These are phyloP conservation scores for Amaranthus palmeri DNA, from an alignment of 148 eudicot genomes.

Conservation along the genomic window DNA sequence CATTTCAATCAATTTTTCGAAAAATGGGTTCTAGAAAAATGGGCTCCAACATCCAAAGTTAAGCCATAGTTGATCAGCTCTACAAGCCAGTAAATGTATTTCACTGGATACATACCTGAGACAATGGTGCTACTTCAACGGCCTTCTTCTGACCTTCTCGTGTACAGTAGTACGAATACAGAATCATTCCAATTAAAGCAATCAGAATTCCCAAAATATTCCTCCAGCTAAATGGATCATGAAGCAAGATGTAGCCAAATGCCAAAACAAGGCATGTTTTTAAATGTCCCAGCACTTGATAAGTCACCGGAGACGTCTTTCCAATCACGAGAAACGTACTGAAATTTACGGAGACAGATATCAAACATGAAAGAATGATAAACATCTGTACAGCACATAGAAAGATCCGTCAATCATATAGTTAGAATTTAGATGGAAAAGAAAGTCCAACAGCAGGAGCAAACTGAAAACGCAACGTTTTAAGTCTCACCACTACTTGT, in stretches of 20 bases:
- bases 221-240: slow-evolving; percentile 77
- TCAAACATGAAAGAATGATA: slow-evolving; percentile 74
- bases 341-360: slow-evolving; percentile 84
- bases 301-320: slow-evolving; percentile 88
- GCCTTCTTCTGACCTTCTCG: slow-evolving; percentile 60
- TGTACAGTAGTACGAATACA: slow-evolving; percentile 66
- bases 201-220: slow-evolving; percentile 73
- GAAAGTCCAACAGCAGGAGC: too few species aligned
- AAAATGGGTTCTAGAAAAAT: too few species aligned
- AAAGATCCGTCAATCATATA: background rate
- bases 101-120: background rate
- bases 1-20: too few species aligned
- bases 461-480: background rate
- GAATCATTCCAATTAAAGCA: slow-evolving; percentile 71
- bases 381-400: slow-evolving; percentile 45
- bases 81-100: too few species aligned
- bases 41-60: too few species aligned
- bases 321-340: slow-evolving; percentile 91
- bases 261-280: slow-evolving; percentile 85
- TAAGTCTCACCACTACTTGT: slow-evolving; percentile 60
- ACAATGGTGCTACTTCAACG: slow-evolving; percentile 41
- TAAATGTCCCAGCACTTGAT: slow-evolving; percentile 87
- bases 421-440: too few species aligned
- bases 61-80: too few species aligned
- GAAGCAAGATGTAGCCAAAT: slow-evolving; percentile 67